Base-by-base conservation (phyloP, 495 filamentous ascomycete genomes). In the Letharia columbiana region DNA sequence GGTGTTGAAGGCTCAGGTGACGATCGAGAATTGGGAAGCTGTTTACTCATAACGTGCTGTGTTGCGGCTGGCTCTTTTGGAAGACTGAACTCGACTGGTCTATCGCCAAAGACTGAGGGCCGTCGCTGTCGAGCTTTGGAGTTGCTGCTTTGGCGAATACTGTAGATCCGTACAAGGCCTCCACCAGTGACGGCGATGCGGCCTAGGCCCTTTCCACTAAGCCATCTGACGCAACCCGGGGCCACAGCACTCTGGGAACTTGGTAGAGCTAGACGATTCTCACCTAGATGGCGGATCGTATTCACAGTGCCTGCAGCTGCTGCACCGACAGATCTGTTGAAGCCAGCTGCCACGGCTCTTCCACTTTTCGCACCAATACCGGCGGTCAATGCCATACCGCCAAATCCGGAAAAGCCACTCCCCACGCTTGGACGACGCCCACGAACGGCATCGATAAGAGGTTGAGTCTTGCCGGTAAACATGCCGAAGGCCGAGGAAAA, bases 301-400 rank as follows among this genome's bases (percentile, higher is more conserved):
- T 84, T 87, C 65, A 92, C 87, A 15, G 87, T 90, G 41, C 84
- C 89, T 39, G 87, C 88, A 6, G 90, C 89, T 64, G 89, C 91
- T 64, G 88, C 91, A 49, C 89, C 89, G 68, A 94, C 82, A 31
- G 91, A 94, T 75, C 91, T 88, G 69, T 88, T 90, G 44, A 96
- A 84, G 18, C 91, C 88, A 20, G 88, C 88, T 56, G 90, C 91
- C 56, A 96, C 85, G 11, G 87, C 89, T 68, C 91, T 91, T 11
- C 89, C 87, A 61, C 90, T 85, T 66, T 79, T 89, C 73, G 74
- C 86, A 70, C 76, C 87, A 45, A 73, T 85, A 70, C 83, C 84
- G 17, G 90, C 87, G 45, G 88, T 86, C 65, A 91, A 85, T 45
- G 82, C 82, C 23, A 85, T 76, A 57, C 79, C 79, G 44, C 82